Evolutionary conservation across 805 yeast species (phyloP).

Genomic region (Blastobotrys peoriensis): DNA sequence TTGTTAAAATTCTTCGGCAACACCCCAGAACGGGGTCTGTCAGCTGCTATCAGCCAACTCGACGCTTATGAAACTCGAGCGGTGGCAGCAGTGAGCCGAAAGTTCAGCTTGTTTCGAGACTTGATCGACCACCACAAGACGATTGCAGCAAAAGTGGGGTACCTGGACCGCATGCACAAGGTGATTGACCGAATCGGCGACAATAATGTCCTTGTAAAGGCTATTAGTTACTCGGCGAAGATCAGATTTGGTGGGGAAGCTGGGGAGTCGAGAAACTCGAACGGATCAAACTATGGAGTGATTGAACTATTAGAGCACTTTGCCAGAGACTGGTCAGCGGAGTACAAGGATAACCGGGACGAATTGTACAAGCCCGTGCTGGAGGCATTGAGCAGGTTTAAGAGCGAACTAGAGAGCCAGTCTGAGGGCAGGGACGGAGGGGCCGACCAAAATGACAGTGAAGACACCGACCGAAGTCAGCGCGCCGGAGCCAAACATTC

Average conservation of each 20-base stretch:
- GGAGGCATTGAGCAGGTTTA: slow-evolving; percentile 28
- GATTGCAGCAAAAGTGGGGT: slow-evolving; percentile 47
- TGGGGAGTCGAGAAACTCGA: slow-evolving; percentile 41
- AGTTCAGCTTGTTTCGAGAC: slow-evolving; percentile 23
- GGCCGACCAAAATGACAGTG: too few relatives aligned
- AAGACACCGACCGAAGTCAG: too few relatives aligned
- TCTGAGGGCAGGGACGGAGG: neutral
- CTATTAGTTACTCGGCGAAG: slow-evolving; percentile 38
- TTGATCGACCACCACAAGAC: slow-evolving; percentile 53
- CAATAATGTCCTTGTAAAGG: slow-evolving; percentile 45
- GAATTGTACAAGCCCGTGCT: slow-evolving; percentile 52
- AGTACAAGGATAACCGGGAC: slow-evolving; percentile 43
- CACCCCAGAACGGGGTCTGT: slow-evolving; percentile 13
- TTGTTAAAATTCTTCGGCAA: slow-evolving; percentile 2
- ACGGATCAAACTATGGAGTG: slow-evolving; percentile 18
- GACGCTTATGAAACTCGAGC: slow-evolving; percentile 16
- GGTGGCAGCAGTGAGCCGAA: slow-evolving; percentile 16
- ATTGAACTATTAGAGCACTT: slow-evolving; percentile 60
- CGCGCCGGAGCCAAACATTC: slow-evolving; percentile 28
- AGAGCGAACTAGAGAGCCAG: neutral
- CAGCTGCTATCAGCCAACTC: slow-evolving; percentile 21
- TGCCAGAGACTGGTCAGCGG: slow-evolving; percentile 68
- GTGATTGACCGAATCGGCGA: slow-evolving; percentile 42
- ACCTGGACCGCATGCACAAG: slow-evolving; percentile 44
- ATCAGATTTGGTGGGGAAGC: slow-evolving; percentile 34